Percentiles rank a stretch among this genome's conserved stretches.
Evolutionary conservation across 2,329 filamentous ascomycete genomes (phyloP).

Genomic region (Nannizzia gypsea): DNA sequence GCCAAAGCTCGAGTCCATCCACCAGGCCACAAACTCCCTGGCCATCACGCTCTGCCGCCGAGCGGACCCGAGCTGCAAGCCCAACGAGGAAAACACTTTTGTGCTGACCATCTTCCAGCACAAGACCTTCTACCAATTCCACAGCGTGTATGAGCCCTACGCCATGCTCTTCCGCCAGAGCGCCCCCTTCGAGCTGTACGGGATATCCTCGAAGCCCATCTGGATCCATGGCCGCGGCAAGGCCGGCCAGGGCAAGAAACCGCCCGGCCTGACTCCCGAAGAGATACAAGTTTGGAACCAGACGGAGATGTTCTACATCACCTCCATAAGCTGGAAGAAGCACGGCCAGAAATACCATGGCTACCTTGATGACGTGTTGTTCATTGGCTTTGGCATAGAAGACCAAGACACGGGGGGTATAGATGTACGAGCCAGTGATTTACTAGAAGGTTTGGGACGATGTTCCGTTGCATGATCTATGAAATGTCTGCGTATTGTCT

Average conservation of each 20-base stretch:
- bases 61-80: conserved; percentile 34
- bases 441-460: conserved; percentile 34
- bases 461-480: conserved; percentile 7
- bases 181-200: conserved; percentile 41
- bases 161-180: conserved; percentile 40
- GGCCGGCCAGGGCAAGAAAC: conserved; percentile 20
- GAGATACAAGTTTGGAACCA: conserved; percentile 18
- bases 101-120: conserved; percentile 45
- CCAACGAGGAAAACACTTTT: conserved; percentile 41
- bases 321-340: conserved; percentile 45
- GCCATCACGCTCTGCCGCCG: conserved; percentile 44
- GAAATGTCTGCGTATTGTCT: neutral
- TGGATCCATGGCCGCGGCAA: conserved; percentile 43
- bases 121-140: conserved; percentile 40
- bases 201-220: conserved; percentile 39
- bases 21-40: conserved; percentile 51
- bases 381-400: conserved; percentile 47
- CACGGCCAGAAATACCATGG: conserved; percentile 42
- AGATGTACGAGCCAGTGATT: conserved; percentile 40
- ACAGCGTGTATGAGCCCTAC: conserved; percentile 46
- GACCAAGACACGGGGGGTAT: conserved; percentile 40
- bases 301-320: conserved; percentile 48
- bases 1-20: conserved; percentile 36
- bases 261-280: conserved; percentile 7
- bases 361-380: conserved; percentile 44